A percentile compares a stretch with the other conserved stretches of the same genome.
These are phyloP conservation scores for Pseudonitzschia multistriata DNA, from an alignment of 108 stramenopile species.

Conservation along the genomic window DNA sequence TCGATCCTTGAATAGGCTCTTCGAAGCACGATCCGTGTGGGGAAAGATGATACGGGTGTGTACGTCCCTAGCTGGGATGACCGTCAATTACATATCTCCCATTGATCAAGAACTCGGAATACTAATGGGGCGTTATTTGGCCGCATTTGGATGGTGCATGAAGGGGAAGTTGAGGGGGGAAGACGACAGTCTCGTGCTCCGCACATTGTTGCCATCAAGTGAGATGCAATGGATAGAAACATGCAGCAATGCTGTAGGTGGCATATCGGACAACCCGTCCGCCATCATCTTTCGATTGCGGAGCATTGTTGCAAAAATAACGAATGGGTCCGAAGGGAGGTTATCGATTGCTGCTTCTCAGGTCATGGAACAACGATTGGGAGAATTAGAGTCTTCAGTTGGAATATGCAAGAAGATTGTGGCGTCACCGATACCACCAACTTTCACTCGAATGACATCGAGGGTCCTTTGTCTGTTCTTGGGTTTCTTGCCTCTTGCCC, in stretches of 20 bases:
- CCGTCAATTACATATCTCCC: conserved; percentile 28
- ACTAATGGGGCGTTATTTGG: conserved; percentile 33
- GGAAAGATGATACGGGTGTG: conserved; percentile 18
- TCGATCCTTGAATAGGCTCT: conserved; percentile 31
- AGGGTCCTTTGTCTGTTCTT: conserved; percentile 42
- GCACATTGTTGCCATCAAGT: conserved; percentile 22
- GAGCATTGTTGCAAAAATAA: conserved; percentile 9
- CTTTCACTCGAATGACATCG: conserved; percentile 45
- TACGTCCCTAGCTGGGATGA: conserved; percentile 18
- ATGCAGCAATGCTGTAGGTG: background rate
- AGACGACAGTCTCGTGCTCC: conserved; percentile 27
- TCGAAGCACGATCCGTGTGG: conserved; percentile 29
- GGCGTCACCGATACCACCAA: conserved; percentile 51
- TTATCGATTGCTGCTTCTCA: conserved; percentile 19
- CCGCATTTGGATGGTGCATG: conserved; percentile 36
- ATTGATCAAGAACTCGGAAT: conserved; percentile 18
- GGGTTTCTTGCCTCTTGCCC: conserved; percentile 41
- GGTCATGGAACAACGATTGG: conserved; percentile 28
- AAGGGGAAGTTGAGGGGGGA: conserved; percentile 33
- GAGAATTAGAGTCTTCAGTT: conserved; percentile 27
- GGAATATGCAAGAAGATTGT: conserved; percentile 35
- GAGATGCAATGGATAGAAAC: conserved; percentile 34
- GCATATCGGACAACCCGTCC: conserved; percentile 12
- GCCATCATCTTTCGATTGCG: conserved; percentile 31
- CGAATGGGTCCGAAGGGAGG: conserved; percentile 3